phyloP scores from a whole-genome alignment of 177 flowering plant genomes.

The Tripterygium wilfordii region DNA sequence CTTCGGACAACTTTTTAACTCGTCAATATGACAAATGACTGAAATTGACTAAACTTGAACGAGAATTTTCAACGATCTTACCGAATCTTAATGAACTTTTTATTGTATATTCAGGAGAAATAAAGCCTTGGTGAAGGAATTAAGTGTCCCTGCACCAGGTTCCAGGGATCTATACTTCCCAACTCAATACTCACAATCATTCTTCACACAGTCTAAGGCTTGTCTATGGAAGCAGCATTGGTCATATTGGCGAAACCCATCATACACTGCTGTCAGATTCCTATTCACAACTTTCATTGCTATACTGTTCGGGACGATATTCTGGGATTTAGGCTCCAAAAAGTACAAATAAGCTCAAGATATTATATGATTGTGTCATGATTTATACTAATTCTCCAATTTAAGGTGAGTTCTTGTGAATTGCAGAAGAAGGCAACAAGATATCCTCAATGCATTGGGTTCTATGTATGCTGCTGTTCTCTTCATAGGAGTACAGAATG shows the following conservation, averaged over 20 bases:
- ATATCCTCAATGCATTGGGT: conserved; percentile 71
- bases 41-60: too few species aligned
- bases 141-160: conserved; percentile 59
- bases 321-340: conserved; percentile 71
- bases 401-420: not conserved
- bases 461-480: conserved; percentile 80
- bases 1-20: too few species aligned
- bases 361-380: not conserved
- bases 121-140: conserved; percentile 61
- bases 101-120: conserved; percentile 80
- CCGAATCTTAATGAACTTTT: too few species aligned
- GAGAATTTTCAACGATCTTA: too few species aligned
- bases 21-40: too few species aligned
- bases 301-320: conserved; percentile 69
- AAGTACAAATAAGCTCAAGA: conserved; percentile 26
- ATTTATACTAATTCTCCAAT: not conserved
- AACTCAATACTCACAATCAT: conserved; percentile 66
- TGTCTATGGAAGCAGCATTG: conserved; percentile 84
- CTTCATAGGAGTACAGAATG: conserved; percentile 70
- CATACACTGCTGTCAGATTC: conserved; percentile 69
- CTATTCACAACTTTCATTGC: conserved; percentile 65
- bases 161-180: conserved; percentile 63
- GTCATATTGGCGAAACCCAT: conserved; percentile 93
- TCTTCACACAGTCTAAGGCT: conserved; percentile 61
- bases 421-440: conserved; percentile 40